Evolutionary conservation across 2,329 filamentous ascomycete species (phyloP).

Genomic region (Calonectria fujianensis): DNA sequence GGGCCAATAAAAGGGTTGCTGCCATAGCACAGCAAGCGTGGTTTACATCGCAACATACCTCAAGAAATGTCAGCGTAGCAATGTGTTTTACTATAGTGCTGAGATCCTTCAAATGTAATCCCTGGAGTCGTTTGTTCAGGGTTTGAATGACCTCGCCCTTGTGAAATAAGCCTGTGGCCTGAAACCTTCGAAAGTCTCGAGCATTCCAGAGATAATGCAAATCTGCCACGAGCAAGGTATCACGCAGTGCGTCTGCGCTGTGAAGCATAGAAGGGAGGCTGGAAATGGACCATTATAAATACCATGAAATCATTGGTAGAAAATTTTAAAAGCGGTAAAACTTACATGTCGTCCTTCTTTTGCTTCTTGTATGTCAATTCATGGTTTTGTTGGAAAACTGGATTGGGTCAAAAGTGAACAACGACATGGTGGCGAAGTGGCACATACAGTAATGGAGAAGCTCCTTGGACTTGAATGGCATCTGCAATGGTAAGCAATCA

Average conservation of each 20-base stretch:
- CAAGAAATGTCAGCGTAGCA: conserved; percentile 16
- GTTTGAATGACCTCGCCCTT: conserved; percentile 12
- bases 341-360: background rate
- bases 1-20: background rate
- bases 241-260: conserved; percentile 1
- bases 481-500: background rate
- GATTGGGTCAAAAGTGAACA: background rate
- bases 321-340: background rate
- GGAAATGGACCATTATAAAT: background rate
- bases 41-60: background rate
- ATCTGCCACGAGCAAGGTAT: conserved; percentile 8
- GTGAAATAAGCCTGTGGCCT: conserved; percentile 14
- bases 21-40: too few relatives aligned
- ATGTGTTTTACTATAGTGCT: conserved; percentile 8
- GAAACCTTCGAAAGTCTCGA: conserved; percentile 1
- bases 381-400: conserved; percentile 12
- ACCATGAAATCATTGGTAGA: background rate
- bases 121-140: background rate
- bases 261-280: background rate
- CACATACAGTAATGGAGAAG: conserved; percentile 7
- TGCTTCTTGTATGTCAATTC: conserved; percentile 1
- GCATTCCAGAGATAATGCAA: conserved; percentile 16
- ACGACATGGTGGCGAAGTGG: background rate
- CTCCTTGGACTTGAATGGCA: conserved; percentile 19
- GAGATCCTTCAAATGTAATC: background rate